Base-by-base conservation (phyloP, 2,329 filamentous ascomycete genomes). In the Colletotrichum tropicale region DNA sequence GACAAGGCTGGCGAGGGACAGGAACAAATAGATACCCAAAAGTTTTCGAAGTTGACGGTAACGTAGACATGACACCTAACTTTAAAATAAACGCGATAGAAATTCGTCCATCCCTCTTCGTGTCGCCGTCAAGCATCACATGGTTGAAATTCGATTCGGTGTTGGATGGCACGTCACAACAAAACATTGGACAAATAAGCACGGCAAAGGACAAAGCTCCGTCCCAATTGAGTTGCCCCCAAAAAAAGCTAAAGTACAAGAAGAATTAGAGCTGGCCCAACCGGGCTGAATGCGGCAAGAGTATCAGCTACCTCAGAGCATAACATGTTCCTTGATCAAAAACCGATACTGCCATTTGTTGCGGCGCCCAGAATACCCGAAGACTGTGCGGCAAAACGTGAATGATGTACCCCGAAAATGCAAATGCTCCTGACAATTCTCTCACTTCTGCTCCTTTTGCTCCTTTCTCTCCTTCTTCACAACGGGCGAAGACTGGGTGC, bases 401-500 rank as follows among this genome's bases (percentile, higher is more conserved):
- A 71, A 73, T 73, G 69, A 76, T 76, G 68, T 73, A 69, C 65
- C 66, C 74, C 74, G 72, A 77, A 71, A 76, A 71, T 75, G 64
- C 58, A 72, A 75, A 77, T 66, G 66, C 74, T 74, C 69, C 66
- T 70, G 58, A 58, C 56, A 74, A 52, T 66, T 64, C 52, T 58
- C 28, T 73, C 52, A 76, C 48, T 76, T 66, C 16, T 77, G 81
- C 76, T 61, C 58, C 58, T 61, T 21, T n/a, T 61, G 24, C 56
- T 61, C 56, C 56, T 61, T 61, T 28, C 26, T 61, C 34, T 64
- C 30, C 61, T 64, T 64, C 79, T 89, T 89, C 74, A 82, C 80
- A 16, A 84, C 81, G 30, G 90, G 89, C 58, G 90, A 91, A 30
- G 87, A 88, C 77, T 87, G 84, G 78, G 86, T 85, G 80, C 86